Evolutionary conservation across 73 alveolate species (phyloP).

Genomic region (Blepharisma stoltei): DNA sequence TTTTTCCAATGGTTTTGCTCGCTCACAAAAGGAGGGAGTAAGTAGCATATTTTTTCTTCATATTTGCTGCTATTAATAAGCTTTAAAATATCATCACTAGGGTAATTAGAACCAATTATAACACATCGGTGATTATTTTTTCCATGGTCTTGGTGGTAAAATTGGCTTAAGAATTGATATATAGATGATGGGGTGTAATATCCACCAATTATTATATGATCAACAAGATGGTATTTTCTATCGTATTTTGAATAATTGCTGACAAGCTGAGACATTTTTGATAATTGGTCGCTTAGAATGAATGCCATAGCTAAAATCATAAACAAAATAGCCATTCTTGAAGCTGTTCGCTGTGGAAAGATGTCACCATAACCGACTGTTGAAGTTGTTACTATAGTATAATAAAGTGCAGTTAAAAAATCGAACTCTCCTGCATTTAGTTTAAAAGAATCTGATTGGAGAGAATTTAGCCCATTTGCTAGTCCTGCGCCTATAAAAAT

Average conservation of each 20-base stretch:
- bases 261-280: slow-evolving; percentile 23
- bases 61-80: neutral
- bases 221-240: neutral
- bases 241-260: slow-evolving; percentile 7
- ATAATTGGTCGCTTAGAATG: slow-evolving; percentile 22
- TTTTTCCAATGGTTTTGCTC: too few species aligned
- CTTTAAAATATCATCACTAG: neutral
- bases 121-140: neutral
- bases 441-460: neutral
- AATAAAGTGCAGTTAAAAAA: slow-evolving; percentile 32
- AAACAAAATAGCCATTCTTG: slow-evolving; percentile 19
- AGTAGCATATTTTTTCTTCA: slow-evolving; percentile 3
- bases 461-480: neutral
- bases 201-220: slow-evolving; percentile 30
- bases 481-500: slow-evolving; percentile 17
- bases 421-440: slow-evolving; percentile 13
- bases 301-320: neutral
- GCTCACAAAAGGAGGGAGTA: too few species aligned
- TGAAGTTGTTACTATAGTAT: slow-evolving; percentile 25
- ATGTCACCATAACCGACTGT: slow-evolving; percentile 35
- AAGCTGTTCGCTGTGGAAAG: neutral
- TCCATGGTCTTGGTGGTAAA: slow-evolving; percentile 28
- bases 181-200: neutral
- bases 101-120: neutral
- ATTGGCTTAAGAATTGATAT: slow-evolving; percentile 14